A percentile compares a stretch with the other conserved stretches of the same genome.
Evolutionary conservation across 2,329 filamentous ascomycete species (phyloP).

Genomic region (Coniochaeta sp.): DNA sequence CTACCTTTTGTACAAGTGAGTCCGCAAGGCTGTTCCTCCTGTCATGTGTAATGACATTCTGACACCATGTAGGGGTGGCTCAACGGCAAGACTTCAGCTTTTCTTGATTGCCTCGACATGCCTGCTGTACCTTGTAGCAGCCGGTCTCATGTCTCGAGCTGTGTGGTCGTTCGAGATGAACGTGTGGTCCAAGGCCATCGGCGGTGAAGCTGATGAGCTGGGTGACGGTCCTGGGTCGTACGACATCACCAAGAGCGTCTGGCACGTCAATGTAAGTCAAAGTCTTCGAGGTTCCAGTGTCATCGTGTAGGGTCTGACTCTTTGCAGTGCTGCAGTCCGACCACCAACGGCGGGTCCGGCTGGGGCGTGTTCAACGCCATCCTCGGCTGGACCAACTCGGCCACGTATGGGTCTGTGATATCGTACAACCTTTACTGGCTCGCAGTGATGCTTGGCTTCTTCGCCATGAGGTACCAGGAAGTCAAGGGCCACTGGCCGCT

Average conservation of each 20-base stretch:
- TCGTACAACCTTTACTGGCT: conserved; percentile 89
- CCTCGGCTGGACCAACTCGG: conserved; percentile 82
- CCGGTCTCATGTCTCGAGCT: conserved; percentile 68
- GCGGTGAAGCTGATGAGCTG: conserved; percentile 37
- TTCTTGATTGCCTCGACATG: conserved; percentile 74
- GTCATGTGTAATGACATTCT: background rate
- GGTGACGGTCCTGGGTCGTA: conserved; percentile 64
- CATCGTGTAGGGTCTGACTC: background rate
- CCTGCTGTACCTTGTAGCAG: conserved; percentile 73
- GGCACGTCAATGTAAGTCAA: conserved; percentile 65
- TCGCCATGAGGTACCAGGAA: conserved; percentile 61
- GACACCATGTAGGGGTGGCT: conserved; percentile 27
- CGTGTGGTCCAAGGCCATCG: conserved; percentile 50
- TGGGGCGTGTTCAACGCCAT: conserved; percentile 87
- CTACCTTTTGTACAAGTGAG: conserved; percentile 71
- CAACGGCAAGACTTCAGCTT: conserved; percentile 45
- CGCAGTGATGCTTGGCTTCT: conserved; percentile 56
- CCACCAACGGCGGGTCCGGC: conserved; percentile 63
- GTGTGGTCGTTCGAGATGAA: conserved; percentile 67
- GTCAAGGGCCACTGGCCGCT: conserved; percentile 40
- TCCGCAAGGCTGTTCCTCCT: conserved; percentile 12
- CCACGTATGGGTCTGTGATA: conserved; percentile 79
- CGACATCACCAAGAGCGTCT: conserved; percentile 67
- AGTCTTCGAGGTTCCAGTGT: background rate
- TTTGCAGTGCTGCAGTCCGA: conserved; percentile 67